Percentiles rank a stretch among this genome's conserved stretches.
phyloP scores from a whole-genome alignment of 805 yeast species.

The Teunomyces lycoperdinae region DNA sequence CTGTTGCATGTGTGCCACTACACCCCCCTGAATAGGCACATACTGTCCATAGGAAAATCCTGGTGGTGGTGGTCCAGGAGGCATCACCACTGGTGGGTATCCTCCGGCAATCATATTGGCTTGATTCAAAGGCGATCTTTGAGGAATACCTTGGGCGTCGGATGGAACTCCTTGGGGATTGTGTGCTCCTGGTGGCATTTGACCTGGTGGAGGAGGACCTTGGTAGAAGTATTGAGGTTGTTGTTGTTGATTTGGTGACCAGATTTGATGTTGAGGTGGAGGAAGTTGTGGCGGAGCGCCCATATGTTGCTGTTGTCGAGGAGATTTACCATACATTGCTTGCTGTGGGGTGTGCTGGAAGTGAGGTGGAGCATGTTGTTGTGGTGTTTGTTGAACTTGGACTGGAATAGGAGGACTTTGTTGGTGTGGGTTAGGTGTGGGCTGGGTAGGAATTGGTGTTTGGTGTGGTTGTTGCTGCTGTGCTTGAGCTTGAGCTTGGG shows the following conservation, averaged over 20 bases:
- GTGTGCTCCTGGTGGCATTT: conserved; percentile 7
- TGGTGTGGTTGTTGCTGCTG: conserved; percentile 6
- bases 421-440: conserved; percentile 4
- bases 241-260: conserved; percentile 19
- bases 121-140: conserved; percentile 23
- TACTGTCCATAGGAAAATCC: conserved; percentile 39
- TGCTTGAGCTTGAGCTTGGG: neutral
- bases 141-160: conserved; percentile 8
- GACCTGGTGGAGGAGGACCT: conserved; percentile 13
- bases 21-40: conserved; percentile 32
- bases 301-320: conserved; percentile 13
- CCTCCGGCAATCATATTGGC: conserved; percentile 18
- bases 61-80: conserved; percentile 27
- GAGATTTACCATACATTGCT: conserved; percentile 10
- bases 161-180: conserved; percentile 3
- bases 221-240: conserved; percentile 21
- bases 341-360: conserved; percentile 10
- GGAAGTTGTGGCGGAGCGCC: conserved; percentile 21
- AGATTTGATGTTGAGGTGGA: conserved; percentile 26
- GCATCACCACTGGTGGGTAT: conserved; percentile 13
- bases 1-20: conserved; percentile 21
- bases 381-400: conserved; percentile 5
- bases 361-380: conserved; percentile 8
- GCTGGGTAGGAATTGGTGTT: conserved; percentile 4
- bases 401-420: neutral